phyloP scores from a whole-genome alignment of 2,329 filamentous ascomycete species.

The Escovopsis sp. region DNA sequence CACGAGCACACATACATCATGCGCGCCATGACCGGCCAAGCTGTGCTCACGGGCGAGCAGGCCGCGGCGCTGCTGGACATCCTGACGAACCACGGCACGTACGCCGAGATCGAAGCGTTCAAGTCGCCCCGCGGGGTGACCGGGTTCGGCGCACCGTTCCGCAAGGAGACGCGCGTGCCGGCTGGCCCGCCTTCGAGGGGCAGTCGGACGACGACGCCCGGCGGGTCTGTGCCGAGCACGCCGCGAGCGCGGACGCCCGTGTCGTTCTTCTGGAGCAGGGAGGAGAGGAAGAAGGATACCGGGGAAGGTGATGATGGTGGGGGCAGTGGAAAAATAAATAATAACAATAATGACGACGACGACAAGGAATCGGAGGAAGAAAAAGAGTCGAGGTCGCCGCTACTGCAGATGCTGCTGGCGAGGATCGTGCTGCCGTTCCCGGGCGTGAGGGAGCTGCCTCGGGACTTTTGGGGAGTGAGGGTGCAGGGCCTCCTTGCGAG shows the following conservation, averaged over 20 bases:
- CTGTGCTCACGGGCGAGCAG: slow-evolving; percentile 23
- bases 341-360: neutral
- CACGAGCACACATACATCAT: slow-evolving; percentile 3
- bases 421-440: slow-evolving; percentile 52
- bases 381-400: slow-evolving; percentile 37
- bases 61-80: slow-evolving; percentile 43
- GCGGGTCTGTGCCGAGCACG: slow-evolving; percentile 12
- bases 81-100: slow-evolving; percentile 44
- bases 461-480: slow-evolving; percentile 50
- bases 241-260: slow-evolving; percentile 14
- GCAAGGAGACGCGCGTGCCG: slow-evolving; percentile 9
- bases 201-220: slow-evolving; percentile 12
- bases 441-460: slow-evolving; percentile 46
- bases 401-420: slow-evolving; percentile 54
- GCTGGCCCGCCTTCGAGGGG: neutral
- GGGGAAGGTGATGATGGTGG: too few relatives aligned
- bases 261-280: slow-evolving; percentile 3
- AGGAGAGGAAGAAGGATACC: neutral
- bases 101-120: slow-evolving; percentile 58
- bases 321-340: slow-evolving; percentile 6
- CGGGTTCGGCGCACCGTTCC: slow-evolving; percentile 58
- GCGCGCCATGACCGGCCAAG: too few relatives aligned
- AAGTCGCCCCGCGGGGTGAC: slow-evolving; percentile 49
- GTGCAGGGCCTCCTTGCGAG: slow-evolving; percentile 44
- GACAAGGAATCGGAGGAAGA: slow-evolving; percentile 13